These are phyloP conservation scores for Penicillium soppii DNA, from an alignment of 495 filamentous ascomycete genomes.

Conservation along the genomic window DNA sequence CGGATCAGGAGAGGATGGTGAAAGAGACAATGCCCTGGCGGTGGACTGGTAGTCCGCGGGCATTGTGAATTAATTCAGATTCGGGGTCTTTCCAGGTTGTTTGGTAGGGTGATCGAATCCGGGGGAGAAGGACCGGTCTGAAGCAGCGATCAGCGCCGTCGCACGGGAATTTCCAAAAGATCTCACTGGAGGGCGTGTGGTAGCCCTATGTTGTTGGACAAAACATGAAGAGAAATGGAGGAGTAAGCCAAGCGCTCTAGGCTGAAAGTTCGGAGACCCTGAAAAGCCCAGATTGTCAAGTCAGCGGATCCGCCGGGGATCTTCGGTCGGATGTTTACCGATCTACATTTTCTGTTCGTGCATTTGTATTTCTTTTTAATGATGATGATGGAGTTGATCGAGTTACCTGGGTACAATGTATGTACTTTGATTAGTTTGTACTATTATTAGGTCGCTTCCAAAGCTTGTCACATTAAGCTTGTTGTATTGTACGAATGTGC, in stretches of 20 bases:
- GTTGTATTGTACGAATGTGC: no score
- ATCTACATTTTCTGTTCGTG: slow-evolving; percentile 1
- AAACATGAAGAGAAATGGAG: slow-evolving; percentile 10
- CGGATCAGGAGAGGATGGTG: slow-evolving; percentile 49
- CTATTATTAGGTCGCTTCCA: no score
- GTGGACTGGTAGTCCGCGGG: slow-evolving; percentile 61
- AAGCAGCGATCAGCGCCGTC: slow-evolving; percentile 12
- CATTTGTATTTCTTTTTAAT: neutral
- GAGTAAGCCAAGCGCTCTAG: slow-evolving; percentile 3
- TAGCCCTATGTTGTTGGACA: slow-evolving; percentile 3
- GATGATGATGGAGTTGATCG: no score
- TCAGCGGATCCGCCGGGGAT: slow-evolving; percentile 10
- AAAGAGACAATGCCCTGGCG: slow-evolving; percentile 63
- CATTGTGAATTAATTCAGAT: slow-evolving; percentile 33
- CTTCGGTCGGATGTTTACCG: slow-evolving; percentile 6
- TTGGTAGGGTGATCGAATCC: slow-evolving; percentile 1
- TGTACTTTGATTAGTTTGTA: no score
- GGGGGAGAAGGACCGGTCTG: neutral
- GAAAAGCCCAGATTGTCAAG: slow-evolving; percentile 5
- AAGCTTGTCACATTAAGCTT: no score
- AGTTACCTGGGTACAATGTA: no score
- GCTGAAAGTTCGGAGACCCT: slow-evolving; percentile 3
- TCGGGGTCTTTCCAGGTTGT: slow-evolving; percentile 9
- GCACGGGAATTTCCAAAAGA: slow-evolving; percentile 1
- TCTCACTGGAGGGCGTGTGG: slow-evolving; percentile 11